Conservation (phyloP, 371 early-diverging fungal species). For the Syncephalis plumigaleata region DNA sequence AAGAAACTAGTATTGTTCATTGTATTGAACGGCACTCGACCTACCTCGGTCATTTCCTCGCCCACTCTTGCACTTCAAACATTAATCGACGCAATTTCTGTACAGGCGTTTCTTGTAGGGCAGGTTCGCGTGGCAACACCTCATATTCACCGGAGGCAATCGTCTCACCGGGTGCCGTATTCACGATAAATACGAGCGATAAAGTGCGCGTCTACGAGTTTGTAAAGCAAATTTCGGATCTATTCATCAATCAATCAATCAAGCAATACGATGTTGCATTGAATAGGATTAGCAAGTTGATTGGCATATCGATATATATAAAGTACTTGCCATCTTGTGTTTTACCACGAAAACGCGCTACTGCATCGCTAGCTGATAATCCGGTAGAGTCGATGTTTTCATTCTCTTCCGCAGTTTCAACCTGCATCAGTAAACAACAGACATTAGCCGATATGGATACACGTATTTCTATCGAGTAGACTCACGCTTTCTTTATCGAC, state of each 20-base stretch:
- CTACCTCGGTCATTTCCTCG: constrained; percentile 36
- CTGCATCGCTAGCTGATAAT: neutral
- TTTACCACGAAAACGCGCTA: neutral
- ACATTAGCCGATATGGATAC: no score
- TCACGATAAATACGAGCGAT: constrained; percentile 44
- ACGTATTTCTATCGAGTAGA: no score
- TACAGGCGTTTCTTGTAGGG: constrained; percentile 46
- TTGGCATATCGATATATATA: neutral
- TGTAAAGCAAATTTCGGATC: constrained; percentile 14
- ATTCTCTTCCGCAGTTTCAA: neutral
- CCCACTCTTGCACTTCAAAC: constrained; percentile 66
- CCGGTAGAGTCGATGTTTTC: neutral
- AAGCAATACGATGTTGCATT: neutral
- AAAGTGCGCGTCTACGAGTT: constrained; percentile 38
- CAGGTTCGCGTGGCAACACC: constrained; percentile 30
- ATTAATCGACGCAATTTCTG: constrained; percentile 62
- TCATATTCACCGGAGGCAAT: constrained; percentile 45
- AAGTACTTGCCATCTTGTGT: neutral
- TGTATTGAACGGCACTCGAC: no score
- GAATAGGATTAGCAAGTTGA: neutral
- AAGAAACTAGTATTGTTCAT: no score
- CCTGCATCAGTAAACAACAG: no score
- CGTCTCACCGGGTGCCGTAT: constrained; percentile 32
- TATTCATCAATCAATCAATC: neutral
- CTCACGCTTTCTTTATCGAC: constrained; percentile 31